Evolutionary conservation across 805 yeast species (phyloP).

Genomic region (Lipomyces spencermartinsiae): DNA sequence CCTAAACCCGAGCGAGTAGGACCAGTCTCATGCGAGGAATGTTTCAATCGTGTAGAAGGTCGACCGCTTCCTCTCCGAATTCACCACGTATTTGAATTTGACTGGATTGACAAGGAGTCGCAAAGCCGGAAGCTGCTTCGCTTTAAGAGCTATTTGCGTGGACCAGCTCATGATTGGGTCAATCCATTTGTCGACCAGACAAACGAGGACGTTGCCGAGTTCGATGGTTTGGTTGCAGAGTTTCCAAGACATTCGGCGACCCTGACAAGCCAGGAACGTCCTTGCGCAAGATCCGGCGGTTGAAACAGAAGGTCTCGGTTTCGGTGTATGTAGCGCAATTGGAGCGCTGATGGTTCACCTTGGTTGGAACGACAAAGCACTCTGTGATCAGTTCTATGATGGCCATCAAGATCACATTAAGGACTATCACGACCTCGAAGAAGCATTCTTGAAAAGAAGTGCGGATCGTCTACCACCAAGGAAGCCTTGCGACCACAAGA

Average conservation of each 20-base stretch:
- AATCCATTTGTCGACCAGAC: neutral
- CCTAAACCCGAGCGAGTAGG: neutral
- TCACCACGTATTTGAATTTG: neutral
- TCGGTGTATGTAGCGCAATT: no score
- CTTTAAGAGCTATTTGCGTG: neutral
- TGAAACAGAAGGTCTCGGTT: no score
- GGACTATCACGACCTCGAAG: no score
- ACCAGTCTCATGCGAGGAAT: no score
- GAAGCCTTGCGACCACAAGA: no score
- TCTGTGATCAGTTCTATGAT: no score
- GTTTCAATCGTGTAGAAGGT: no score
- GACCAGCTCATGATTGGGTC: neutral
- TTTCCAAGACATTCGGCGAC: neutral
- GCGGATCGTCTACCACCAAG: no score
- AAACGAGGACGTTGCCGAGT: neutral
- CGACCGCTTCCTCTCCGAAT: neutral
- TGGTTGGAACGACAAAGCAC: no score
- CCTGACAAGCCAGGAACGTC: neutral
- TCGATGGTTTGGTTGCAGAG: neutral
- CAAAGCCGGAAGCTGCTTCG: neutral
- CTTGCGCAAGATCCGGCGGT: neutral
- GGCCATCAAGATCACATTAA: no score
- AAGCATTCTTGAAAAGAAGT: no score
- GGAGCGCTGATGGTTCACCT: no score
- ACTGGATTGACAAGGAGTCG: neutral